Evolutionary conservation across 805 yeast genomes (phyloP).

Genomic region (Metschnikowia dekortorum): DNA sequence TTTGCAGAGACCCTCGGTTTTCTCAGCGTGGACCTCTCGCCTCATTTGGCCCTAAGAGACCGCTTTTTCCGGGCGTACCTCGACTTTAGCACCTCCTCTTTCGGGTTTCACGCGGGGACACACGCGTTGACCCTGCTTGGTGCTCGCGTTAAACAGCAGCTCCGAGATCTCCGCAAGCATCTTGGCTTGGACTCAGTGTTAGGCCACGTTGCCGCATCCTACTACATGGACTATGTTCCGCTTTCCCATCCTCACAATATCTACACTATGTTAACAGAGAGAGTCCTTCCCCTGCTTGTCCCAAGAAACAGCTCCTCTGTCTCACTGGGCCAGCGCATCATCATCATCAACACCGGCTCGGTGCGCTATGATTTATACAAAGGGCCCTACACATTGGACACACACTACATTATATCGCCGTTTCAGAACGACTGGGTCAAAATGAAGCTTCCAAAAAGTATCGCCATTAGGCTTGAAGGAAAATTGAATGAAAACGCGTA

Average conservation of each 20-base stretch:
- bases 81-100: conserved; percentile 75
- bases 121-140: conserved; percentile 38
- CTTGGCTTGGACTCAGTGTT: conserved; percentile 51
- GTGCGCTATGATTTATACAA: conserved; percentile 79
- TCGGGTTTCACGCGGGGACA: conserved; percentile 64
- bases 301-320: conserved; percentile 17
- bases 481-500: conserved; percentile 55
- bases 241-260: conserved; percentile 46
- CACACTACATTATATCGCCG: conserved; percentile 81
- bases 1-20: conserved; percentile 94
- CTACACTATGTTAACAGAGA: conserved; percentile 52
- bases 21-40: conserved; percentile 48
- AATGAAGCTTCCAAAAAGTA: conserved; percentile 51
- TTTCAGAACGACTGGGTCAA: conserved; percentile 77
- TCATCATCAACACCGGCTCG: conserved; percentile 82
- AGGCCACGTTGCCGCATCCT: conserved; percentile 66
- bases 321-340: conserved; percentile 30
- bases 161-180: conserved; percentile 40
- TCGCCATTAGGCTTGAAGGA: conserved; percentile 52
- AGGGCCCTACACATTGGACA: conserved; percentile 78
- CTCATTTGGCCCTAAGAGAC: conserved; percentile 9
- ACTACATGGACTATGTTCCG: conserved; percentile 64
- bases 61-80: conserved; percentile 61
- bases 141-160: conserved; percentile 36
- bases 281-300: conserved; percentile 48